phyloP scores from a whole-genome alignment of 495 filamentous ascomycete genomes.

The Penicillium cinerascens region DNA sequence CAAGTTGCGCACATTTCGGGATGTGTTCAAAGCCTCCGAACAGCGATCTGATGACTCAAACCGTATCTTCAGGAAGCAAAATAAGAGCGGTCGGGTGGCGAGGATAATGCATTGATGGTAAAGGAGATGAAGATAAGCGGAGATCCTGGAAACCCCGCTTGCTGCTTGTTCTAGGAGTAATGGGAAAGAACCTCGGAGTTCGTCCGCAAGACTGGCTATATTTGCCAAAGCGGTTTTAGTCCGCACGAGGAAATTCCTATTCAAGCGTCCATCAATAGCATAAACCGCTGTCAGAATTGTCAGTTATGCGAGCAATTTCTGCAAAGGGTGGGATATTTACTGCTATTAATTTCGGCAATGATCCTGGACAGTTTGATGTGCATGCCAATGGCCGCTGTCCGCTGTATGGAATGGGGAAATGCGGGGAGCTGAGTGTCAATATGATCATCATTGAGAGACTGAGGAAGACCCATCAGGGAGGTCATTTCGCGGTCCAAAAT shows the following conservation, averaged over 20 bases:
- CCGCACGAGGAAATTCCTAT: conserved; percentile 36
- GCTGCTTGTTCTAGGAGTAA: conserved; percentile 31
- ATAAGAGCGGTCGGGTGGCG: conserved; percentile 38
- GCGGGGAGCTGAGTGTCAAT: conserved; percentile 33
- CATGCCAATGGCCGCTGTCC: conserved; percentile 34
- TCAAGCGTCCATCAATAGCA: conserved; percentile 40
- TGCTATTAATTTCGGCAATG: conserved; percentile 38
- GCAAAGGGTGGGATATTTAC: conserved; percentile 17
- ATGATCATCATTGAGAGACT: conserved; percentile 37
- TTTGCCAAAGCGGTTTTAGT: conserved; percentile 40
- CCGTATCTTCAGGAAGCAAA: conserved; percentile 36
- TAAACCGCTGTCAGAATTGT: conserved; percentile 34
- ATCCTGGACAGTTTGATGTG: conserved; percentile 42
- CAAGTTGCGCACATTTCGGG: conserved; percentile 29
- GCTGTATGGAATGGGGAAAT: conserved; percentile 32
- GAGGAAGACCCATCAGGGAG: conserved; percentile 42
- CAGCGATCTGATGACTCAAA: conserved; percentile 27
- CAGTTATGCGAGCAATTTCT: not conserved
- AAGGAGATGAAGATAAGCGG: conserved; percentile 43
- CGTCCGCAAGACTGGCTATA: conserved; percentile 35
- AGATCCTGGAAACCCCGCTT: conserved; percentile 37
- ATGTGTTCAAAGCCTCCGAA: conserved; percentile 26
- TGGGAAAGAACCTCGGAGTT: conserved; percentile 32
- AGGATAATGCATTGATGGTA: conserved; percentile 47
- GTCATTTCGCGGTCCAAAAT: conserved; percentile 45